Conservation (phyloP, 495 filamentous ascomycete species). For the Penicillium ochrochloron region DNA sequence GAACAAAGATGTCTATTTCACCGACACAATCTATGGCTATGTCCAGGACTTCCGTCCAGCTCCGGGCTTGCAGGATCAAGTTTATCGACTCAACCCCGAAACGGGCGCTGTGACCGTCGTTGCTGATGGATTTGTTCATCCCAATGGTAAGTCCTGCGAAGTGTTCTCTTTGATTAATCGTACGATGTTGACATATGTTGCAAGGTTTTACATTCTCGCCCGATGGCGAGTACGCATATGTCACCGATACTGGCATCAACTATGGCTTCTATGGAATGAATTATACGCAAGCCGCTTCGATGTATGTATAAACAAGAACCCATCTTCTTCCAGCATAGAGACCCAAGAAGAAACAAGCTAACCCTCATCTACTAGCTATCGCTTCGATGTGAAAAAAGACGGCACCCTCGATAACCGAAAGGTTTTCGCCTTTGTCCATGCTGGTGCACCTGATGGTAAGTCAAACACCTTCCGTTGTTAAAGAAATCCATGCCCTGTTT, state of each 20-base stretch:
- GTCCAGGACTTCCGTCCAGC: constrained; percentile 39
- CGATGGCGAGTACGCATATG: constrained; percentile 47
- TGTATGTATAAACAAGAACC: constrained; percentile 19
- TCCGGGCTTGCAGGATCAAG: constrained; percentile 39
- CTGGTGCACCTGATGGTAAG: constrained; percentile 43
- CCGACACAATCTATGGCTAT: constrained; percentile 43
- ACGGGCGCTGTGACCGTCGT: constrained; percentile 49
- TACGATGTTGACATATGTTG: background rate
- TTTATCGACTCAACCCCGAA: constrained; percentile 47
- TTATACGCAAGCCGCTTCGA: constrained; percentile 23
- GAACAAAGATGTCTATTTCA: constrained; percentile 56
- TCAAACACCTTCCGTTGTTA: background rate
- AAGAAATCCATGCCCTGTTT: background rate
- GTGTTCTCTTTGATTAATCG: background rate
- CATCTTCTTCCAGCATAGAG: background rate
- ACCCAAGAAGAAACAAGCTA: background rate
- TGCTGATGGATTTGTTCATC: constrained; percentile 40
- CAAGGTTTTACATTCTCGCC: constrained; percentile 50
- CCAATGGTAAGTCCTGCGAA: constrained; percentile 31
- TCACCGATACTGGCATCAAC: constrained; percentile 45
- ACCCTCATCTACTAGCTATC: constrained; percentile 19
- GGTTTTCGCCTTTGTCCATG: constrained; percentile 26
- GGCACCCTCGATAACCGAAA: constrained; percentile 31
- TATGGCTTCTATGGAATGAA: constrained; percentile 29
- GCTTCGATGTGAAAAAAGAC: constrained; percentile 27